These are phyloP conservation scores for Paratrimastix pyriformis DNA, from an alignment of 78 protist genomes.

Conservation along the genomic window DNA sequence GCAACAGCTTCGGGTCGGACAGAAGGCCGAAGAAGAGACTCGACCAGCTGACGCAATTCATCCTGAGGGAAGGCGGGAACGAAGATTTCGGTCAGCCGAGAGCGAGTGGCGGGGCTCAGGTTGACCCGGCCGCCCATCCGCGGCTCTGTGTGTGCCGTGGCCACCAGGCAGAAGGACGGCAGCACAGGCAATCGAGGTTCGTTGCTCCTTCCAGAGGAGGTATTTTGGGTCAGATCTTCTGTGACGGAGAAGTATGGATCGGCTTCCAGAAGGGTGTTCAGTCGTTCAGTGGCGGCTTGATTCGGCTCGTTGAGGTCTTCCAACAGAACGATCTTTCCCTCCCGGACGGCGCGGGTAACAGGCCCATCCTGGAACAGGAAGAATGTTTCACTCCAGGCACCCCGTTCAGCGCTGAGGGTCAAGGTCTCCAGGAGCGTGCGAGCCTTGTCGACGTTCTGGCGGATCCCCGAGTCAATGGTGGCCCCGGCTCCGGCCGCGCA, in stretches of 20 bases:
- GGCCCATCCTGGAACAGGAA: slow-evolving; percentile 13
- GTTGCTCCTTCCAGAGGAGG: too few relatives aligned
- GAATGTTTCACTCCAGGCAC: background rate
- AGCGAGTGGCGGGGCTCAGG: slow-evolving; percentile 9
- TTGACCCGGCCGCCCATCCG: background rate
- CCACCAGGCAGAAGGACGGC: background rate
- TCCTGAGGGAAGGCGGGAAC: background rate
- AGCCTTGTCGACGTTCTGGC: background rate
- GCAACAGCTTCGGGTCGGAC: too few relatives aligned
- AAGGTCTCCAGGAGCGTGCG: too few relatives aligned
- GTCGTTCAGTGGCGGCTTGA: background rate
- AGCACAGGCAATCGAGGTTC: background rate
- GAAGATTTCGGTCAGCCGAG: background rate
- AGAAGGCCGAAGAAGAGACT: too few relatives aligned
- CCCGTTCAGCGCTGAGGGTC: too few relatives aligned
- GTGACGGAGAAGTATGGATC: background rate
- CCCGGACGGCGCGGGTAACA: background rate
- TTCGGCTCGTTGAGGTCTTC: background rate
- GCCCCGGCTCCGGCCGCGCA: too few relatives aligned
- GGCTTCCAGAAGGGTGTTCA: slow-evolving; percentile 10
- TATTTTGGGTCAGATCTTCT: background rate
- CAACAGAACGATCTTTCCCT: background rate
- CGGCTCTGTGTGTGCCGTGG: background rate
- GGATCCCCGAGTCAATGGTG: background rate
- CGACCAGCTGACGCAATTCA: background rate